Base-by-base conservation (phyloP, 75 land plant genomes). In the Azolla pinnata region DNA sequence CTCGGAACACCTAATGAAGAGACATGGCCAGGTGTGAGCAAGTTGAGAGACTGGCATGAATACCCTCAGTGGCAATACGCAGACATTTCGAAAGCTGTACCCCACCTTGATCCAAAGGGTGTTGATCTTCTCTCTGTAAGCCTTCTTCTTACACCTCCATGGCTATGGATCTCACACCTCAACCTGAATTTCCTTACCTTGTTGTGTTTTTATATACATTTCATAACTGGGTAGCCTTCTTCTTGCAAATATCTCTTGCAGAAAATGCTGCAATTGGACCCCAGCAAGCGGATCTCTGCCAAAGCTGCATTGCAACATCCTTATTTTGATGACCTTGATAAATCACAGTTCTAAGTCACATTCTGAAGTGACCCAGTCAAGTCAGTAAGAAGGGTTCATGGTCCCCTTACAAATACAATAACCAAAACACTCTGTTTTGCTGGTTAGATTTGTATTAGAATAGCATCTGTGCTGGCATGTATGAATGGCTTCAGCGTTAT, bases 51-150 rank as follows among this genome's bases (percentile, higher is more conserved):
- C 42, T 93, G 98, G 98, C 98, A 88, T 79, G 87, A 75, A 25
- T 93, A 91, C 63, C 98, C 98, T 25, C 80, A 75, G 25, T 92
- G 97, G 97, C 77, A 83, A 61, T 75, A 90, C 12, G 84, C 83
- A 33, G 74, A 57, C 56, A 51, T 90, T 51, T 65, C 81, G 5
- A 79, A 80, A 40, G 83, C 76, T 33, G 90, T 90, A 32, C 97
- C 97, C 0, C 62, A 79, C 21, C 42, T 90, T 50, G 71, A 69
- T 19, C 78, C 81, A 17, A 76, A 70, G 25, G 85, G 85, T 1
- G 53, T 81, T 29, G 85, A 85, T 34, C 82, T 85, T 46, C 67
- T 82, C 12, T 57, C 68, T 17, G 82, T 84, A 74, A 72, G 20
- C 33, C 51, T 40, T 19, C n/a, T 44, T 60, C 9, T 38, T 38